These are phyloP conservation scores for Schizochytrium sp. DNA, from an alignment of 108 stramenopile genomes.

Conservation along the genomic window DNA sequence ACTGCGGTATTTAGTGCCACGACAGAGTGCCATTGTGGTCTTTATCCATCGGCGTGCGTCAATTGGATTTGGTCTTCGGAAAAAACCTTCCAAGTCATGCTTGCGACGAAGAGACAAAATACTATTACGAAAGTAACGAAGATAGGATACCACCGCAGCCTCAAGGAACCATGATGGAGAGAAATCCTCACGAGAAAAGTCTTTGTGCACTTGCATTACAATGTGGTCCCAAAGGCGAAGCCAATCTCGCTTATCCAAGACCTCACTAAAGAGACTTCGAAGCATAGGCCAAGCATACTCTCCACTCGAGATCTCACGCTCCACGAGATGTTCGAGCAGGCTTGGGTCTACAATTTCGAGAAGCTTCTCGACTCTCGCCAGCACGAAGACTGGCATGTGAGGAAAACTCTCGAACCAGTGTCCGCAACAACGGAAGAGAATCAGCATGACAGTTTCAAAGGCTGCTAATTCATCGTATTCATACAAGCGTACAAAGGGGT, in stretches of 20 bases:
- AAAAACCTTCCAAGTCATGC: slow-evolving; percentile 11
- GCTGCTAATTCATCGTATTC: slow-evolving; percentile 64
- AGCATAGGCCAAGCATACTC: slow-evolving; percentile 64
- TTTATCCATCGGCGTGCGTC: slow-evolving; percentile 19
- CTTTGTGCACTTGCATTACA: slow-evolving; percentile 39
- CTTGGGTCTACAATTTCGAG: slow-evolving; percentile 56
- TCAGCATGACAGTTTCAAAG: slow-evolving; percentile 67
- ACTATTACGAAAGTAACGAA: slow-evolving; percentile 58
- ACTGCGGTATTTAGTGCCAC: neutral
- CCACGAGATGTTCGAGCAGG: slow-evolving; percentile 57
- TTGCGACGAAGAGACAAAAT: slow-evolving; percentile 27
- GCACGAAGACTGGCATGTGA: slow-evolving; percentile 65
- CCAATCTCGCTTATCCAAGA: slow-evolving; percentile 62
- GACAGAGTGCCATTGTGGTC: neutral
- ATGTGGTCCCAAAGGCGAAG: slow-evolving; percentile 65
- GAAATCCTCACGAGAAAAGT: neutral
- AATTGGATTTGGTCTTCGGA: slow-evolving; percentile 22
- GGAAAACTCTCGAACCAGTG: slow-evolving; percentile 67
- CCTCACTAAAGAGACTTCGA: slow-evolving; percentile 63
- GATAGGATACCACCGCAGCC: slow-evolving; percentile 44
- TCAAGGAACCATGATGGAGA: slow-evolving; percentile 20
- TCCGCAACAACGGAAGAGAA: slow-evolving; percentile 63
- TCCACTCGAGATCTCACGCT: neutral
- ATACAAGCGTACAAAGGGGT: slow-evolving; percentile 67
- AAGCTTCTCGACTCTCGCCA: slow-evolving; percentile 57